Conservation (phyloP, 1,139 yeast species). For the Meyerozyma elateridarum region DNA sequence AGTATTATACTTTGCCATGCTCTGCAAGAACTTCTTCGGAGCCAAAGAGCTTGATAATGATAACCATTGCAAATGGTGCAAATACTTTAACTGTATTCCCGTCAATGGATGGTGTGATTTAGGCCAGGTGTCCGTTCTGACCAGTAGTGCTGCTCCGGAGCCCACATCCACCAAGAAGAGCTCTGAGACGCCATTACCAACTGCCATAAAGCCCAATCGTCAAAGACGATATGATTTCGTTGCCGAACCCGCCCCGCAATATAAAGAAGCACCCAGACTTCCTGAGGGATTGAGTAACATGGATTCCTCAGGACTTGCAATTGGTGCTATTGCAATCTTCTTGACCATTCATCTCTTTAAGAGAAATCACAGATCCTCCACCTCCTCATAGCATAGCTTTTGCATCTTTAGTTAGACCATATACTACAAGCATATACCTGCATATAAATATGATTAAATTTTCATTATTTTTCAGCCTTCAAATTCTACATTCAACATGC, state of each 20-base stretch:
- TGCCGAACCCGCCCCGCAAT: neutral
- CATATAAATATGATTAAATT: too few species aligned
- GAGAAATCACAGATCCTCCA: neutral
- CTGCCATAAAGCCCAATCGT: neutral
- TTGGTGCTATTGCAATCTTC: neutral
- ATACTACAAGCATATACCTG: too few species aligned
- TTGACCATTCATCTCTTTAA: slow-evolving; percentile 1
- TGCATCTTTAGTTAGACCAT: too few species aligned
- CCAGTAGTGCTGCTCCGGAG: neutral
- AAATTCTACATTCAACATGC: too few species aligned
- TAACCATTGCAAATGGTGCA: slow-evolving; percentile 60
- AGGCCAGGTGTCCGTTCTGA: slow-evolving; percentile 41
- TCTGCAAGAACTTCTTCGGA: slow-evolving; percentile 45
- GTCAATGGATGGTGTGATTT: slow-evolving; percentile 70
- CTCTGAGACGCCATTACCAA: neutral
- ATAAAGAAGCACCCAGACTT: neutral
- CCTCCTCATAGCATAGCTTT: too few species aligned
- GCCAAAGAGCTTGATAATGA: slow-evolving; percentile 17
- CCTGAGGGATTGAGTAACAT: neutral
- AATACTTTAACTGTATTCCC: slow-evolving; percentile 67
- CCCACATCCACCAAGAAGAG: neutral
- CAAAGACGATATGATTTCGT: slow-evolving; percentile 3
- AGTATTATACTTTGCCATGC: slow-evolving; percentile 46
- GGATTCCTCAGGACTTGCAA: neutral
- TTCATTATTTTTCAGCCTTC: too few species aligned